Evolutionary conservation across 768 basidiomycete genomes (phyloP).

Genomic region (Amanita rubescens): DNA sequence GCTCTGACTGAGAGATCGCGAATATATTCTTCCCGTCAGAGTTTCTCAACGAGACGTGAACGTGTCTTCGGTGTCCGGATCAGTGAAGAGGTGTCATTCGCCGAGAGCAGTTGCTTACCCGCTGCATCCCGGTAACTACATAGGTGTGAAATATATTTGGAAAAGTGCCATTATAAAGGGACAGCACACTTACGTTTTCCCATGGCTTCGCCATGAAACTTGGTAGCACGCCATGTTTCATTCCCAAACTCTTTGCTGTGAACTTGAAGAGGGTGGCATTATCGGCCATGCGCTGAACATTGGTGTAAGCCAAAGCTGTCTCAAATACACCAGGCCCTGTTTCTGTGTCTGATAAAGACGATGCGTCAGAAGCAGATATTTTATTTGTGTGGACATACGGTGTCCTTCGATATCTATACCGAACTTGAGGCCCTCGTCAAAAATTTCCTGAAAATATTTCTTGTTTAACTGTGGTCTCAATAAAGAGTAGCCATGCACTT

Average conservation of each 20-base stretch:
- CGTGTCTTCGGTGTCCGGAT: slow-evolving; percentile 51
- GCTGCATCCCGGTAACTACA: slow-evolving; percentile 88
- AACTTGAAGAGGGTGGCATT: slow-evolving; percentile 93
- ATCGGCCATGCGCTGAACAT: slow-evolving; percentile 77
- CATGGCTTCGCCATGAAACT: slow-evolving; percentile 99
- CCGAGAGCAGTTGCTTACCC: slow-evolving; percentile 43
- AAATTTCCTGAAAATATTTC: slow-evolving; percentile 84
- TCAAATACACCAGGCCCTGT: slow-evolving; percentile 87
- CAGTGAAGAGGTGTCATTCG: background rate
- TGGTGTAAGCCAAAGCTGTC: slow-evolving; percentile 81
- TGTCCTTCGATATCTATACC: slow-evolving; percentile 82
- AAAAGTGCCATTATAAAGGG: background rate
- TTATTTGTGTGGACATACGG: slow-evolving; percentile 38
- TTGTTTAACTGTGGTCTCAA: slow-evolving; percentile 86
- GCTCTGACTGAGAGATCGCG: slow-evolving; percentile 55
- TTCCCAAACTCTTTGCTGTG: slow-evolving; percentile 85
- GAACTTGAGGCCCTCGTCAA: slow-evolving; percentile 66
- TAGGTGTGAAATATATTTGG: slow-evolving; percentile 4
- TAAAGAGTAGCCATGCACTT: slow-evolving; percentile 97
- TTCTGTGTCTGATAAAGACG: slow-evolving; percentile 61
- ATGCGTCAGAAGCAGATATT: background rate
- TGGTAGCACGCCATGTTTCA: slow-evolving; percentile 81
- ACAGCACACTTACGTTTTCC: slow-evolving; percentile 58
- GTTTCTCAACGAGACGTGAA: slow-evolving; percentile 83
- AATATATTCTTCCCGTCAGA: slow-evolving; percentile 70